Base-by-base conservation (phyloP, 2,329 filamentous ascomycete genomes). In the Colletotrichum sidae region DNA sequence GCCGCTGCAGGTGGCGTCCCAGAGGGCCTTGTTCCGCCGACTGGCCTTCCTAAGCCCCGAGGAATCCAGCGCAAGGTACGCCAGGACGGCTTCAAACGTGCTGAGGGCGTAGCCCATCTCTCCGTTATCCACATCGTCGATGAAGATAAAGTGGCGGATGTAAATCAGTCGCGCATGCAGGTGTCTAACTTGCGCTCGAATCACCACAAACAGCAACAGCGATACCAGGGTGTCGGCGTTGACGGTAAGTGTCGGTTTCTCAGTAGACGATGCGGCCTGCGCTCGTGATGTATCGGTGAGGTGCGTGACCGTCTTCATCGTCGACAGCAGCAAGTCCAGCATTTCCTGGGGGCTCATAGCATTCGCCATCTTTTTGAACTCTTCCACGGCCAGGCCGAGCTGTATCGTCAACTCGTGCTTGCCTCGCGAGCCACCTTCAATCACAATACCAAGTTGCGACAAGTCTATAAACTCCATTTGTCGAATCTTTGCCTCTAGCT, bases 141-240 rank as follows among this genome's bases (percentile, higher is more conserved):
- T 94, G 77, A 97, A 99, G 70, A 97, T 96, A 74, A 97, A 99
- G 73, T 97, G 93, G 47, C 95, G 92, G 85, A 98, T 97, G 75
- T 98, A 99, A n/a, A 92, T 84, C 51, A 99, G 81, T 17, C 95
- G 88, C 3, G 96, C 94, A 72, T 97, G 93, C 8, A 99, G 83
- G 77, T 97, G 91, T 64, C 92, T 89, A 34, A 97, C 89, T 66
- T 96, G 92, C 10, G 95, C 93, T 68, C 95, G 88, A 67, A 99
- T 98, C 10, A 99, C 92, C 13, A 99, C 94, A 67, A 97, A 90
- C 17, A 99, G 84, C 12, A 99, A 84, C 65, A 99, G 81, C 0
- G 96, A 97, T 2, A 99, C 96, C 35, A 99, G 82, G 0, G 95
- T 93, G 78, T 99, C 96, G 4, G 96, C 96, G 72, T 97, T 90